phyloP scores from a whole-genome alignment of 2,329 filamentous ascomycete genomes.

The Monosporascus ibericus region DNA sequence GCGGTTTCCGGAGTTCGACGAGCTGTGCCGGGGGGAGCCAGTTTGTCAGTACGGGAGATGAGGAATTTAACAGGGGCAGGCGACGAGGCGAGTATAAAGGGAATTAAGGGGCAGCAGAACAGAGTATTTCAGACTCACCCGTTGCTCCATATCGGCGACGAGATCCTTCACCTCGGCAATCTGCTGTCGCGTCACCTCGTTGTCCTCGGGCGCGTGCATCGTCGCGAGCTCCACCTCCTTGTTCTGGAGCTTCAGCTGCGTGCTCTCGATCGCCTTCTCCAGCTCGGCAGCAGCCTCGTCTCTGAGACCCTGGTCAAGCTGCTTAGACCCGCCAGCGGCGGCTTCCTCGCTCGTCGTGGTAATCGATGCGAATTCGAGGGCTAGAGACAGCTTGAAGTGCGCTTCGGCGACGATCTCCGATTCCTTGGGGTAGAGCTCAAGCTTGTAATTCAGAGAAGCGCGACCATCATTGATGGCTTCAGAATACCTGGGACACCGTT shows the following conservation, averaged over 20 bases:
- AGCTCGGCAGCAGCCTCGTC: slow-evolving; percentile 67
- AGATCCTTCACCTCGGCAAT: slow-evolving; percentile 74
- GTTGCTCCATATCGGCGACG: slow-evolving; percentile 70
- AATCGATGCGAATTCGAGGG: slow-evolving; percentile 86
- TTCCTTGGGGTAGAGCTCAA: slow-evolving; percentile 71
- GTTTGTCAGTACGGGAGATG: slow-evolving; percentile 11
- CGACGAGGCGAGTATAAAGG: slow-evolving; percentile 17
- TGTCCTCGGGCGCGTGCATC: slow-evolving; percentile 59
- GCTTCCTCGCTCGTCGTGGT: slow-evolving; percentile 52
- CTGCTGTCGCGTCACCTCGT: slow-evolving; percentile 53
- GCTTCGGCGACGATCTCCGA: slow-evolving; percentile 87
- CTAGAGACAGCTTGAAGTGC: slow-evolving; percentile 92
- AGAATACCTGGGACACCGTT: slow-evolving; percentile 51
- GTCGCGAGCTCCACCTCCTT: slow-evolving; percentile 62
- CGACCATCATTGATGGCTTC: slow-evolving; percentile 82
- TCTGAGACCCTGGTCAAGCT: slow-evolving; percentile 62
- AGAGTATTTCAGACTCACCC: slow-evolving; percentile 41
- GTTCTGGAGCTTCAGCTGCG: slow-evolving; percentile 62
- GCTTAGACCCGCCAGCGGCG: slow-evolving; percentile 36
- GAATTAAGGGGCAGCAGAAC: slow-evolving; percentile 3
- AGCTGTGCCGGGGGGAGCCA: slow-evolving; percentile 38
- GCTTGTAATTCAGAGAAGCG: slow-evolving; percentile 70
- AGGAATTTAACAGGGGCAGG: slow-evolving; percentile 9
- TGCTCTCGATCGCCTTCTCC: slow-evolving; percentile 67
- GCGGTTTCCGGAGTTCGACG: slow-evolving; percentile 60